Evolutionary conservation across 257 asterid genomes (phyloP), one percentile per base, ranked within the genome.

Genomic region (Scutellaria barbata): DNA sequence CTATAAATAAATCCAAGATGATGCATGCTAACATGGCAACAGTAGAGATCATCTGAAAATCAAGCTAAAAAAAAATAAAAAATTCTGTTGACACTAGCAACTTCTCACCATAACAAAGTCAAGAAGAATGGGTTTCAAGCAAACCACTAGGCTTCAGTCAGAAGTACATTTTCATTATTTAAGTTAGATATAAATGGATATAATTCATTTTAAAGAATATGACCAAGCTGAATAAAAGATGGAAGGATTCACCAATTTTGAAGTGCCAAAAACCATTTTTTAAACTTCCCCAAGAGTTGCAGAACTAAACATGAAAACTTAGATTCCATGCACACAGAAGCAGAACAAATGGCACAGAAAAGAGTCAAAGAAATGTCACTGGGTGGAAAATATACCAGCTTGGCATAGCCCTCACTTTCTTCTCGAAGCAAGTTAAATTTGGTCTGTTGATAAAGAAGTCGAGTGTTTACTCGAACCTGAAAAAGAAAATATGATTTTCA

Each of bases 331-430:
- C 39, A 75, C 37, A 54, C 39, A 72, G 46, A 9, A 43, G 62
- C 71, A 30, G 33, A 48, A 56, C 41, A 14, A 71, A 54, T 39
- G 57, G 51, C 51, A 45, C 46, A 55, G 54, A 54, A 71, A 68
- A 8, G 30, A 41, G 58, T 42, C n/a, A 64, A 68, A 52, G 25
- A 73, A 72, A 51, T 54, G 58, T 13, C 73, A 66, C 42, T 41
- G 25, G 60, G 66, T 9, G 50, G 42, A 48, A 22, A 37, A 42
- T 9, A 53, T 91, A 95, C 99, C 99, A 95, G 92, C 78, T 95
- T 95, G 60, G 99, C 98, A 80, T 92, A 95, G 73, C 99, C 99
- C 78, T 95, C 99, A 40, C 98, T 95, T 85, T 95, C 99, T 85
- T 95, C 99, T 57, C 98, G 90, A 50, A 95, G 98, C 83, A 95